Base-by-base conservation (phyloP, 805 yeast species). In the Candida nemodendra region DNA sequence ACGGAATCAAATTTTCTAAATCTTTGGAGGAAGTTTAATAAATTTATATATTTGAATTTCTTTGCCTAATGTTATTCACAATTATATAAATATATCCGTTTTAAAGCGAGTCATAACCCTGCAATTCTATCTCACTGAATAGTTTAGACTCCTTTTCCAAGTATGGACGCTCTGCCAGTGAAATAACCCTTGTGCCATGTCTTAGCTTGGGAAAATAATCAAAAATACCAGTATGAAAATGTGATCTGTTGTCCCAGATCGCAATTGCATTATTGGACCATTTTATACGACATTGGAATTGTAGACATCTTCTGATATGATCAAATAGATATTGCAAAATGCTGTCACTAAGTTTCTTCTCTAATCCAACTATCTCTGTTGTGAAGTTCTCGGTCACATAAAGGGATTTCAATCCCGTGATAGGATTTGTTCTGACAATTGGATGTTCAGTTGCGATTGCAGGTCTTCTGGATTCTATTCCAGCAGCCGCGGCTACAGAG, bases 221-320 rank as follows among this genome's bases (percentile, higher is more conserved):
- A 38, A 40, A 47, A 9, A 49, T 34, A 4, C 47, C 47, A 18
- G 45, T 39, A 25, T 79, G 85, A 39, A 68, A 68, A 17, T 77
- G 65, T 36, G 74, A 52, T 54, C 83, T 64, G 64, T 78, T 78
- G 50, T 78, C 83, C 82, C 83, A 78, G 25, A 77, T 50, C 6
- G 79, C 82, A 27, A 76, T 63, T 22, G 78, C 58, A 7, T 67
- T 52, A 21, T 66, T 60, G 38, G 62, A 57, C 79, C 79, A 74
- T 43, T 65, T 65, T 60, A 69, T 66, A 40, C 79, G 62, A 12
- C 71, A 71, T 55, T 75, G 79, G 39, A 71, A 66, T 42, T 76
- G 79, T 33, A 69, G 62, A 48, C 69, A 66, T 48, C 65, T 66
- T 51, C 69, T 73, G 36, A 64, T 62, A 18, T 73, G 62, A 24